Conservation (phyloP, 2,329 filamentous ascomycete genomes). For the Fusarium oxysporum region DNA sequence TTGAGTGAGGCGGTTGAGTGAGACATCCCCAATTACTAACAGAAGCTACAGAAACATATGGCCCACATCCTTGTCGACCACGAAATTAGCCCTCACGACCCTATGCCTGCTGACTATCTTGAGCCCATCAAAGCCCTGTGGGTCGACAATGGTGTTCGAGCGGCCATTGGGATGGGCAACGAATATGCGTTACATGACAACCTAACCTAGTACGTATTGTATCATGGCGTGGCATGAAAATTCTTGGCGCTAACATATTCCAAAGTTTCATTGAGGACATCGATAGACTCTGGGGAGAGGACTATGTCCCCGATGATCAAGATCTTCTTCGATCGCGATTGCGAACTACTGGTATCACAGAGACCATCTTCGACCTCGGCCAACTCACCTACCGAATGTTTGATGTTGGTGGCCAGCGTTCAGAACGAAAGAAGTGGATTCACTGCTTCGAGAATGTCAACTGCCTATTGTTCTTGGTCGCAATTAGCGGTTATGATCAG, state of each 20-base stretch:
- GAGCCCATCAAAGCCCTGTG: constrained; percentile 86
- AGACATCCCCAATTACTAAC: constrained; percentile 51
- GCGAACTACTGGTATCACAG: constrained; percentile 94
- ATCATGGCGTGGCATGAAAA: neutral
- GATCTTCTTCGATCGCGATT: constrained; percentile 91
- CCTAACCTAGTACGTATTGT: constrained; percentile 80
- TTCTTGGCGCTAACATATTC: constrained; percentile 29
- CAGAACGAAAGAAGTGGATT: constrained; percentile 97
- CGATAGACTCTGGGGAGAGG: constrained; percentile 78
- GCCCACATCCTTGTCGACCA: constrained; percentile 80
- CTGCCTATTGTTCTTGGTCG: constrained; percentile 91
- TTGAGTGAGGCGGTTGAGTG: constrained; percentile 14
- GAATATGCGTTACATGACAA: constrained; percentile 98
- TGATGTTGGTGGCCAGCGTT: constrained; percentile 91
- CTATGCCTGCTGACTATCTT: constrained; percentile 81
- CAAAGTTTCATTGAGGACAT: constrained; percentile 84
- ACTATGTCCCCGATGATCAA: constrained; percentile 92
- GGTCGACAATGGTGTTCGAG: constrained; percentile 84
- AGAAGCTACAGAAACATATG: constrained; percentile 74
- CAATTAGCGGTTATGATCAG: constrained; percentile 96
- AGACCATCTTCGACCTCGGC: constrained; percentile 92
- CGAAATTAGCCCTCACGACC: constrained; percentile 85
- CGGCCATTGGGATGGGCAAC: constrained; percentile 92
- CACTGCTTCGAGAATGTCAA: constrained; percentile 97
- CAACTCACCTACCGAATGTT: constrained; percentile 97